phyloP scores from a whole-genome alignment of 345 rosid species.

The Citrus unshiu region DNA sequence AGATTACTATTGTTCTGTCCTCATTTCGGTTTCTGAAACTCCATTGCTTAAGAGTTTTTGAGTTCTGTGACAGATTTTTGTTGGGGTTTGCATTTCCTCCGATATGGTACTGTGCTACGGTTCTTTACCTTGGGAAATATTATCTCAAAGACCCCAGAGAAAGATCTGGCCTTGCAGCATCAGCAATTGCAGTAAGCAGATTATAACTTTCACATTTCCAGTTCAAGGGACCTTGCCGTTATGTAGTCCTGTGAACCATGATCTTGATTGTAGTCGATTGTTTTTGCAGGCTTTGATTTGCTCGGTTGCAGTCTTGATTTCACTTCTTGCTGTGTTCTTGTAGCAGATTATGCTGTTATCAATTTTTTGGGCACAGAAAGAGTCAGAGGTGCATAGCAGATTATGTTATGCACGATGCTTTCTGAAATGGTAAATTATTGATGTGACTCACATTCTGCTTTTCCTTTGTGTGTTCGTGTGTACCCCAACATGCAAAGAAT shows the following conservation, averaged over 20 bases:
- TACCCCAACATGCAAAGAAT: not conserved
- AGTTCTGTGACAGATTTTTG: constrained; percentile 17
- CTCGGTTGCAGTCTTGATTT: constrained; percentile 6
- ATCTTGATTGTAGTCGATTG: not conserved
- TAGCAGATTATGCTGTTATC: not conserved
- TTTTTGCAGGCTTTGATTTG: constrained; percentile 24
- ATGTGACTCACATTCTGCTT: not conserved
- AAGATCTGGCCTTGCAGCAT: constrained; percentile 35
- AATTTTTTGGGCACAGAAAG: not conserved
- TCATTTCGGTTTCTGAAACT: not conserved
- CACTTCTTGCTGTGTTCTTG: constrained; percentile 8
- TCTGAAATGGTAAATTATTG: not conserved
- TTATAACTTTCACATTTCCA: not conserved
- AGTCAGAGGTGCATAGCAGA: not conserved
- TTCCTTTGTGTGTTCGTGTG: not conserved
- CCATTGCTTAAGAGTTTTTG: not conserved
- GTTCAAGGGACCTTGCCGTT: not conserved
- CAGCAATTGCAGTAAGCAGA: constrained; percentile 31
- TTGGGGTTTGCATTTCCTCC: constrained; percentile 26
- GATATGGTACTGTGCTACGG: constrained; percentile 24
- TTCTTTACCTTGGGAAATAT: constrained; percentile 21
- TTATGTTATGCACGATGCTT: not conserved
- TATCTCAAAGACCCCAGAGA: constrained; percentile 29
- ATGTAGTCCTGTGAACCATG: not conserved
- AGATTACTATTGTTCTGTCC: not conserved